Evolutionary conservation across 1,284 basidiomycete species (phyloP), one percentile per base, ranked within the genome.

Genomic region (Sporisorium scitamineum): DNA sequence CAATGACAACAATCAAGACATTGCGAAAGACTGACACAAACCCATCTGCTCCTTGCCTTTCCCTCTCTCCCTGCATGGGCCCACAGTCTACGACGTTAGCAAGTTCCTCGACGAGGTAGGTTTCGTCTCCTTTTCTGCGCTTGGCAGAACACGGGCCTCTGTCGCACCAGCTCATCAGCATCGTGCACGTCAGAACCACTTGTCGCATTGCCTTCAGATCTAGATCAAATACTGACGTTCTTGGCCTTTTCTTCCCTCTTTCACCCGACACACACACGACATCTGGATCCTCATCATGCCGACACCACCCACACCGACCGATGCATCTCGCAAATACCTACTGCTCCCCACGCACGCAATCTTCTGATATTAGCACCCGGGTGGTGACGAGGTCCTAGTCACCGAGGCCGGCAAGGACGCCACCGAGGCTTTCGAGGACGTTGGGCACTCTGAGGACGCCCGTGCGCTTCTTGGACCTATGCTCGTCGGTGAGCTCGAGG

Each of bases 371-470:
- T 51, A 81, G 79, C 96, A 97, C 87, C 94, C 94, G 26, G 95
- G 95, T 87, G 96, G 96, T 79, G 96, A 98, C 88, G 96, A 99
- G 87, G 96, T 99, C 62, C 90, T 99, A 74, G 86, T 97, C 63
- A 92, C 93, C 76, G 96, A 99, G 88, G 92, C 91, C 82, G 93
- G 95, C 91, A 88, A 84, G 93, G 95, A 99, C 86, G 95, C 94
- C 29, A 97, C 96, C 47, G 97, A 99, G 86, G 94, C 96, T 13
- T 99, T 99, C 84, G 97, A 99, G 88, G 97, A 99, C 86, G 95
- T 99, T 53, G 96, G 97, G 48, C 96, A 99, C 90, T 98, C 95
- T 18, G 97, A 99, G 84, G 97, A 99, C 87, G 97, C 96, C 18
- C 91, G 96, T 67, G 91, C 89, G n/a, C 90, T 97, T 73, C 89